These are phyloP conservation scores for Neurospora sp. DNA, from an alignment of 495 filamentous ascomycete genomes.

Conservation along the genomic window DNA sequence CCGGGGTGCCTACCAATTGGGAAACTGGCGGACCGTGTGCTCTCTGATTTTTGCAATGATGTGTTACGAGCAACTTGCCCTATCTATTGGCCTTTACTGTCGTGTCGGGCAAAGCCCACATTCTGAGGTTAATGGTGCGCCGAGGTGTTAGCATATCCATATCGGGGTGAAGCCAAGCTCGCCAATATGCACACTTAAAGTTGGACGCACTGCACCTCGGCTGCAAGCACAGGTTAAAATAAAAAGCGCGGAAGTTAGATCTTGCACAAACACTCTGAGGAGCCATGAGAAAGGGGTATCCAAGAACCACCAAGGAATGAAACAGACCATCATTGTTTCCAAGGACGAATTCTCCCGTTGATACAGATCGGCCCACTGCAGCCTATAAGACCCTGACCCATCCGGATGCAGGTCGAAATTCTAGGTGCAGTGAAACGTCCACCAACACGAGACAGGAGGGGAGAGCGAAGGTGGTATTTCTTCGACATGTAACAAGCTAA, in stretches of 20 bases:
- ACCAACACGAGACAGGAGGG: background rate
- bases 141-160: background rate
- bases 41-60: background rate
- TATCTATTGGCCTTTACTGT: background rate
- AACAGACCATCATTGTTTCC: background rate
- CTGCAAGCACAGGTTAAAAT: background rate
- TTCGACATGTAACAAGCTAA: background rate
- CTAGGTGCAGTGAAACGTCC: background rate
- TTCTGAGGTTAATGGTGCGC: background rate
- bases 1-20: background rate
- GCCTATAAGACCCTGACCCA: background rate
- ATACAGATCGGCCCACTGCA: background rate
- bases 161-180: background rate
- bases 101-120: background rate
- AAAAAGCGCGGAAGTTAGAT: background rate
- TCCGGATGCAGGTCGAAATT: background rate
- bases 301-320: background rate
- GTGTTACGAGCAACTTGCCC: background rate
- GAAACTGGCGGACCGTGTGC: background rate
- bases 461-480: background rate
- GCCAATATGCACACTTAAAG: background rate
- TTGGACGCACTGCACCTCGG: background rate
- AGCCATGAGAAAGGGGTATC: background rate
- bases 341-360: background rate
- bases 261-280: background rate